phyloP scores from a whole-genome alignment of 2,329 filamentous ascomycete genomes.

The Lasiodiplodia hormozganensis region DNA sequence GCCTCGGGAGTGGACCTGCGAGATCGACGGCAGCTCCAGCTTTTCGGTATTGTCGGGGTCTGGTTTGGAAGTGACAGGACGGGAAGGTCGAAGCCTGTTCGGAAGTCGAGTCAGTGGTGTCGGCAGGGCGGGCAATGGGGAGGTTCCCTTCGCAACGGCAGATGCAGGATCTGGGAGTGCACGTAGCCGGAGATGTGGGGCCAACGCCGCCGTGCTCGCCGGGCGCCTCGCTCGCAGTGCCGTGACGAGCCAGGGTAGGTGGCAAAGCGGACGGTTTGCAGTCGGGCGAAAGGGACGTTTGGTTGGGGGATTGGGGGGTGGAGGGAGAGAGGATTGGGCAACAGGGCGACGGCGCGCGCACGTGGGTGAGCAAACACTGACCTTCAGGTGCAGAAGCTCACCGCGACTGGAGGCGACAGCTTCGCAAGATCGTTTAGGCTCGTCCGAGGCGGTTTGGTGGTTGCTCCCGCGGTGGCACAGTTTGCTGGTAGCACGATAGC shows the following conservation, averaged over 20 bases:
- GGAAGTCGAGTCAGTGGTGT: conserved; percentile 30
- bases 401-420: conserved; percentile 27
- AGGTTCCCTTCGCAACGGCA: conserved; percentile 25
- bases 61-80: conserved; percentile 26
- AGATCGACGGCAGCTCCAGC: conserved; percentile 91
- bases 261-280: conserved; percentile 43
- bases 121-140: conserved; percentile 32
- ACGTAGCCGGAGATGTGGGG: conserved; percentile 23
- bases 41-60: conserved; percentile 71
- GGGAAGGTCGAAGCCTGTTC: conserved; percentile 23
- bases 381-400: conserved; percentile 25
- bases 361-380: conserved; percentile 40
- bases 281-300: conserved; percentile 35
- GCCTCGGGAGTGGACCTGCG: conserved; percentile 82
- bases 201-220: not conserved
- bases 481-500: conserved; percentile 36
- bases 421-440: conserved; percentile 23
- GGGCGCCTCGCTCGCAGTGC: conserved; percentile 8
- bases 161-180: conserved; percentile 28
- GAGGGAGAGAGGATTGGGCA: conserved; percentile 30
- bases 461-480: conserved; percentile 33
- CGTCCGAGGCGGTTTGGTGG: conserved; percentile 33
- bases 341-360: conserved; percentile 37
- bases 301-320: conserved; percentile 13
- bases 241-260: conserved; percentile 30